Percentiles rank a stretch among this genome's conserved stretches.
phyloP scores from a whole-genome alignment of 2,329 filamentous ascomycete species.

The Ambrosiella beaveri region DNA sequence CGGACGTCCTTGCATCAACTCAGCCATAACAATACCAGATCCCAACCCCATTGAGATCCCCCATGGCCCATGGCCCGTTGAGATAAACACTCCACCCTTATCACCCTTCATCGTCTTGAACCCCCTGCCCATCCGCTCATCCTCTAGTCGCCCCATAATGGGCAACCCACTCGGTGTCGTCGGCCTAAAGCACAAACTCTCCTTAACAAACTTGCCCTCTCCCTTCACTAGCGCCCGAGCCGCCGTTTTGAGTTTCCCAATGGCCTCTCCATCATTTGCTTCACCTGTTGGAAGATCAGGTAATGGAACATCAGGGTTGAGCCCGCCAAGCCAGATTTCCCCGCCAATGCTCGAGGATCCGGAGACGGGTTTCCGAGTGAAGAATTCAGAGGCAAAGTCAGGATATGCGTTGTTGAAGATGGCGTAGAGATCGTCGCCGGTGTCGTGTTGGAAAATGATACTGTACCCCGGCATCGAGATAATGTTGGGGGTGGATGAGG shows the following conservation, averaged over 20 bases:
- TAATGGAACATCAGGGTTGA: conserved; percentile 36
- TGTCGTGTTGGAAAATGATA: conserved; percentile 38
- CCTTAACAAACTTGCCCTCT: conserved; percentile 26
- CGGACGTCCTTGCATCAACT: not conserved
- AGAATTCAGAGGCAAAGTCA: conserved; percentile 53
- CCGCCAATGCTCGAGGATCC: conserved; percentile 20
- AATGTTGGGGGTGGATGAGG: conserved; percentile 34
- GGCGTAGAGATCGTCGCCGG: conserved; percentile 35
- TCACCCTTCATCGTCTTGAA: conserved; percentile 14
- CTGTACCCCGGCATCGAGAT: conserved; percentile 53
- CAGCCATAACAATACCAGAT: conserved; percentile 1
- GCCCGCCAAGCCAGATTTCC: conserved; percentile 55
- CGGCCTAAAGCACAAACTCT: conserved; percentile 57
- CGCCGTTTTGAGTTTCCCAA: not conserved
- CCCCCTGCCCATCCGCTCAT: conserved; percentile 19
- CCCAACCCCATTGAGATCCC: conserved; percentile 31
- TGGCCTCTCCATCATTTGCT: not conserved
- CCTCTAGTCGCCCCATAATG: conserved; percentile 40
- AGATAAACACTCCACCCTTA: conserved; percentile 50
- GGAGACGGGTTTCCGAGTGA: conserved; percentile 37
- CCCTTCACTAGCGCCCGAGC: not conserved
- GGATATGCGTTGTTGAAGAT: conserved; percentile 44
- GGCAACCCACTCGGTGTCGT: conserved; percentile 47
- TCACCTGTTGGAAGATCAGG: conserved; percentile 25
- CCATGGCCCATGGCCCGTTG: conserved; percentile 62